phyloP scores from a whole-genome alignment of 768 basidiomycete genomes.

The Suillus ampliporus region DNA sequence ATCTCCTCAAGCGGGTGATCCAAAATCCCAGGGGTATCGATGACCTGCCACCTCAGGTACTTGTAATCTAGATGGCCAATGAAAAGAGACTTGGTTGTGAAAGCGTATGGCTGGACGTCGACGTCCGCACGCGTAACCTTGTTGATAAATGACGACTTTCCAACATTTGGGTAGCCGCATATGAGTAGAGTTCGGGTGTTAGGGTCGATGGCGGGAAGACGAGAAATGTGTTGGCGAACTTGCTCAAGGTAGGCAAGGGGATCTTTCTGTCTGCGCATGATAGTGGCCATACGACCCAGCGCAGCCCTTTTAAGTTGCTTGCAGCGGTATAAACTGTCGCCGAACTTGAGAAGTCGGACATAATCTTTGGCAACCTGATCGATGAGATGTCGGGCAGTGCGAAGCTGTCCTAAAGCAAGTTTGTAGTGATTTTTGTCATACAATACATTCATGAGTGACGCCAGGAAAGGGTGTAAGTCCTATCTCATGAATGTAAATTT shows the following conservation, averaged over 20 bases:
- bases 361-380: constrained; percentile 98
- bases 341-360: constrained; percentile 95
- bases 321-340: constrained; percentile 96
- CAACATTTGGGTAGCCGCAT: constrained; percentile 99
- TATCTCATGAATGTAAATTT: constrained; percentile 28
- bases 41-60: constrained; percentile 99
- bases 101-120: constrained; percentile 99
- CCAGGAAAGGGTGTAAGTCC: constrained; percentile 96
- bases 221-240: constrained; percentile 98
- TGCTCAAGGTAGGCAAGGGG: constrained; percentile 98
- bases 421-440: constrained; percentile 99
- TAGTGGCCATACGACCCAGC: constrained; percentile 98
- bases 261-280: constrained; percentile 99
- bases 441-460: constrained; percentile 95
- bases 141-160: constrained; percentile 99
- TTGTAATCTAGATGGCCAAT: constrained; percentile 99
- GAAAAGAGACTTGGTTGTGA: constrained; percentile 98
- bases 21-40: constrained; percentile 97
- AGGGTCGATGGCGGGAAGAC: constrained; percentile 97
- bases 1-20: constrained; percentile 99
- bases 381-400: constrained; percentile 94
- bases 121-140: constrained; percentile 99
- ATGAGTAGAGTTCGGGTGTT: constrained; percentile 97
- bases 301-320: constrained; percentile 98
- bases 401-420: constrained; percentile 94